Percentiles rank a stretch among this genome's conserved stretches.
phyloP scores from a whole-genome alignment of 2,329 filamentous ascomycete genomes.

The Colletotrichum horii region DNA sequence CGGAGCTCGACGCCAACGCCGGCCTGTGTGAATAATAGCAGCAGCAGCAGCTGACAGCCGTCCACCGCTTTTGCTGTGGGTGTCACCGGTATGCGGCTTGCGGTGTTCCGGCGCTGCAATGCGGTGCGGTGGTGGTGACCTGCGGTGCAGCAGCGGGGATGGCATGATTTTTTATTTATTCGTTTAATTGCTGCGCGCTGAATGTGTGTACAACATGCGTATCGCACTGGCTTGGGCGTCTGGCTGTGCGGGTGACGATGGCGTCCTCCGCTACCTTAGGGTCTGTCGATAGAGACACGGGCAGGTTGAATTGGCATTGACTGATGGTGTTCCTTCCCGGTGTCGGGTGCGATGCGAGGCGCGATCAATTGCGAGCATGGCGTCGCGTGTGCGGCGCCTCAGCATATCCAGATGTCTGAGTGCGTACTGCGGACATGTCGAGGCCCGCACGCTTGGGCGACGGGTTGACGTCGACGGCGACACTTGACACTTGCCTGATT shows the following conservation, averaged over 20 bases:
- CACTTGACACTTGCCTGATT: not conserved
- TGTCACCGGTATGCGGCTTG: conserved; percentile 9
- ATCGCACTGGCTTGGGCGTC: not conserved
- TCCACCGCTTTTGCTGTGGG: not conserved
- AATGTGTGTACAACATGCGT: conserved; percentile 2
- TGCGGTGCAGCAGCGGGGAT: conserved; percentile 9
- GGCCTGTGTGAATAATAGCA: not conserved
- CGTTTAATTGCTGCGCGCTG: not conserved
- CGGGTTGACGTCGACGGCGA: not conserved
- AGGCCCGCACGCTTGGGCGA: not conserved
- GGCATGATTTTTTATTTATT: conserved; percentile 1
- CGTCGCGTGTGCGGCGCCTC: not conserved
- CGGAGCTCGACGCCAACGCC: not conserved
- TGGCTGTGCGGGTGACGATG: not conserved
- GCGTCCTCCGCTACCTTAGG: not conserved
- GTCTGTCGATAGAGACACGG: not conserved
- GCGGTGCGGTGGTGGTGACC: not conserved
- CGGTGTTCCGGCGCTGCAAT: not conserved
- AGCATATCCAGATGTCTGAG: not conserved
- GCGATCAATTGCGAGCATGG: not conserved
- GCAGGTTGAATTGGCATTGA: not conserved
- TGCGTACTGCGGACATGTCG: not conserved
- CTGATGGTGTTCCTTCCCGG: not conserved
- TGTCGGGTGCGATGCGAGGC: not conserved
- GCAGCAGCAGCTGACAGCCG: not conserved